Conservation (phyloP, 495 filamentous ascomycete genomes). For the Glonium stellatum region DNA sequence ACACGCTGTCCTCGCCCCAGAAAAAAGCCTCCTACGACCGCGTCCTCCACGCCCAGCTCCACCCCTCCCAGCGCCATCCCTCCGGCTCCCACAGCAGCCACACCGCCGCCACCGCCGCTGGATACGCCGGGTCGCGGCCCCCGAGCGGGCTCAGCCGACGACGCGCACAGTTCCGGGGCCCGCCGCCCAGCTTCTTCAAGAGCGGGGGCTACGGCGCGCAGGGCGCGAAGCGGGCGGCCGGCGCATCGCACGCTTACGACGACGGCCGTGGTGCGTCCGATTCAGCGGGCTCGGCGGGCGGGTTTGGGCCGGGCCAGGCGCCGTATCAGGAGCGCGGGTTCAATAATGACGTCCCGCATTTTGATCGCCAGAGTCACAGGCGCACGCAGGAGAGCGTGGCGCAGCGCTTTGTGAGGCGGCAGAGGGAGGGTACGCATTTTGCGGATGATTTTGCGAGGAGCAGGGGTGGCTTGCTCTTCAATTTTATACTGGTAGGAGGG, state of each 20-base stretch:
- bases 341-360: slow-evolving; percentile 54
- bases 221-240: slow-evolving; percentile 39
- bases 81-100: slow-evolving; percentile 13
- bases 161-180: slow-evolving; percentile 66
- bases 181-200: slow-evolving; percentile 81
- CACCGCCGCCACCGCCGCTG: no score
- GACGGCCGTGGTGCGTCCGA: slow-evolving; percentile 18
- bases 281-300: slow-evolving; percentile 21
- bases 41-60: slow-evolving; percentile 42
- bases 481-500: slow-evolving; percentile 39
- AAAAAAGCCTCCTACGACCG: slow-evolving; percentile 78
- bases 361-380: slow-evolving; percentile 61
- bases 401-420: slow-evolving; percentile 39
- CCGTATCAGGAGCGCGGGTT: neutral
- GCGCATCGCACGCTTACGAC: neutral
- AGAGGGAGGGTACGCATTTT: slow-evolving; percentile 26
- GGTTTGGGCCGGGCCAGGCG: slow-evolving; percentile 40
- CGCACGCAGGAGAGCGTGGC: slow-evolving; percentile 55
- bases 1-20: slow-evolving; percentile 57
- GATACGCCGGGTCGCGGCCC: slow-evolving; percentile 30
- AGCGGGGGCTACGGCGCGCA: slow-evolving; percentile 65
- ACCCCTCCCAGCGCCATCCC: slow-evolving; percentile 28
- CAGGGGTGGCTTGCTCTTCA: slow-evolving; percentile 39
- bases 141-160: slow-evolving; percentile 69
- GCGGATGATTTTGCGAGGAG: slow-evolving; percentile 29